A percentile compares a stretch with the other conserved stretches of the same genome.
Evolutionary conservation across 2,329 filamentous ascomycete genomes (phyloP).

Genomic region (Colletotrichum simmondsii): DNA sequence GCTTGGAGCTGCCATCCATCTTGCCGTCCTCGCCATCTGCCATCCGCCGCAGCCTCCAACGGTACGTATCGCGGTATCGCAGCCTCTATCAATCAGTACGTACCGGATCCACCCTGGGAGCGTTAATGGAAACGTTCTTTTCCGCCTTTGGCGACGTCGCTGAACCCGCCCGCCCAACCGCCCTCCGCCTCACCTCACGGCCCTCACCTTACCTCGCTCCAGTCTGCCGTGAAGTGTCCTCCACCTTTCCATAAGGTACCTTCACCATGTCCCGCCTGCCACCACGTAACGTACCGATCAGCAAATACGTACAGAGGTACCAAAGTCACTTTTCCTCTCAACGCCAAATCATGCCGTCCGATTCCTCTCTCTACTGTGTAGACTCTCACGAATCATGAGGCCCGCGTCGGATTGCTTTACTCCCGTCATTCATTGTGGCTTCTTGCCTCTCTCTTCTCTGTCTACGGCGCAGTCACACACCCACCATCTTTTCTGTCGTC

Average conservation of each 20-base stretch:
- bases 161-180: background rate
- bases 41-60: constrained; percentile 5
- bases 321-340: background rate
- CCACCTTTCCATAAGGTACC: background rate
- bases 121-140: constrained; percentile 35
- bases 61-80: background rate
- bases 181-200: background rate
- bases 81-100: background rate
- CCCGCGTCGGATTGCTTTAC: background rate
- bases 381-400: background rate
- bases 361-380: background rate
- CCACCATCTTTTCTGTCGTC: background rate
- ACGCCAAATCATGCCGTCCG: background rate
- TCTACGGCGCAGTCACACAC: background rate
- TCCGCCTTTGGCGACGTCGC: constrained; percentile 28
- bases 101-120: constrained; percentile 8
- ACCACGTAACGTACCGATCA: background rate
- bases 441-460: background rate
- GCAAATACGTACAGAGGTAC: background rate
- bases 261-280: background rate
- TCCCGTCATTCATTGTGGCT: background rate
- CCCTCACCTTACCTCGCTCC: background rate
- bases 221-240: background rate
- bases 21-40: background rate
- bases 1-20: background rate